Conservation (phyloP, 2,329 filamentous ascomycete species). For the Seiridium cupressi region DNA sequence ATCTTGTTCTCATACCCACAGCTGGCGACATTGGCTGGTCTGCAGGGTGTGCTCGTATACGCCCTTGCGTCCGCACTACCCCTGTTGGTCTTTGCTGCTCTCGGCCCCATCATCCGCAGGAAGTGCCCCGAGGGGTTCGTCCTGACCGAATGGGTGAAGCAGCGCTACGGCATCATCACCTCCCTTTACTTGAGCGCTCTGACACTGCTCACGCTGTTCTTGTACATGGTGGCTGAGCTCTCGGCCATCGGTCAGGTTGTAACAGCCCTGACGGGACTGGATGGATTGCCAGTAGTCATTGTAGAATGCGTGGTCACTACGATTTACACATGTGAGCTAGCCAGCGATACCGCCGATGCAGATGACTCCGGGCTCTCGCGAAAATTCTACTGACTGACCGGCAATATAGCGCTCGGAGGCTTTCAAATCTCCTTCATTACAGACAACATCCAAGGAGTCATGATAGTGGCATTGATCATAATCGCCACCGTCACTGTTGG, state of each 20-base stretch:
- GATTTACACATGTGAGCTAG: constrained; percentile 70
- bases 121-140: constrained; percentile 85
- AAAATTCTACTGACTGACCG: neutral
- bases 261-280: constrained; percentile 68
- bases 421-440: constrained; percentile 84
- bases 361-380: too few relatives aligned
- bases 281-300: constrained; percentile 73
- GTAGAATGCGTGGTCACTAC: constrained; percentile 77
- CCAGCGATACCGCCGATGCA: too few relatives aligned
- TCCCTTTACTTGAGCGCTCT: constrained; percentile 75
- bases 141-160: constrained; percentile 78
- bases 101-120: constrained; percentile 74
- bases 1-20: constrained; percentile 83
- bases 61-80: constrained; percentile 71
- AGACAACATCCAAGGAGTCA: constrained; percentile 76
- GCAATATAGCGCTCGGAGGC: constrained; percentile 66
- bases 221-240: constrained; percentile 85
- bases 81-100: constrained; percentile 69
- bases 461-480: constrained; percentile 74
- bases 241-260: constrained; percentile 80
- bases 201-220: constrained; percentile 76
- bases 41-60: constrained; percentile 78
- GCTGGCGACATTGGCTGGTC: constrained; percentile 73
- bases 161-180: constrained; percentile 69
- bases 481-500: constrained; percentile 78